Evolutionary conservation across 169 alveolate genomes (phyloP).

Genomic region (Ichthyophthirius multifiliis): DNA sequence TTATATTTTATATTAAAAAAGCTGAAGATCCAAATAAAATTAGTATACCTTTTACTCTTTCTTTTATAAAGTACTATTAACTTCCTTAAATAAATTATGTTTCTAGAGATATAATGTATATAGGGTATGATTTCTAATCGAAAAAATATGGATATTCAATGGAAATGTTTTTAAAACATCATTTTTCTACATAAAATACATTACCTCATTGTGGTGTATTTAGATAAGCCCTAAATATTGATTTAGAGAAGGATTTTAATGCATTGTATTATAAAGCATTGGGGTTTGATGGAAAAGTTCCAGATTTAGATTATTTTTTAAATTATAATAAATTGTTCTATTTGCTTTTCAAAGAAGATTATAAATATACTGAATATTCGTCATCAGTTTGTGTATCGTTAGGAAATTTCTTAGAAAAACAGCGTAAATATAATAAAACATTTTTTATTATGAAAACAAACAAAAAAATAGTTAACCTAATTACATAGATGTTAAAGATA

Average conservation of each 20-base stretch:
- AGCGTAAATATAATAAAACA: not conserved
- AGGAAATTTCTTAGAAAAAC: not conserved
- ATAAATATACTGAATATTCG: not conserved
- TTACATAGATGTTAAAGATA: not conserved
- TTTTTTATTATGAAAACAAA: not conserved
- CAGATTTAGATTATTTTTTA: constrained; percentile 3
- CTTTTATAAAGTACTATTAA: not conserved
- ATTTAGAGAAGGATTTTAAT: not conserved
- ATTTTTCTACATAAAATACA: not conserved
- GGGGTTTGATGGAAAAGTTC: constrained; percentile 15
- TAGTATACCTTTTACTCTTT: not conserved
- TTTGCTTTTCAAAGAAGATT: not conserved
- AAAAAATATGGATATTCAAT: not conserved
- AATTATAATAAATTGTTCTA: not conserved
- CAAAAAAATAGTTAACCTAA: not conserved
- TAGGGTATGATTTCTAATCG: not conserved
- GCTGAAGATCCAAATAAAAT: not conserved
- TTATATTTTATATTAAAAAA: not conserved
- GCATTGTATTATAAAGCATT: not conserved
- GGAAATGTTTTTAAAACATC: not conserved
- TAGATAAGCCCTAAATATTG: constrained; percentile 1
- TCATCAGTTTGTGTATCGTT: not conserved
- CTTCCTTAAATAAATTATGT: not conserved
- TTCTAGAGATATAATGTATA: not conserved
- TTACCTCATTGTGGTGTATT: not conserved